Base-by-base conservation (phyloP, 208 protist species). In the Leishmania martiniquensis region DNA sequence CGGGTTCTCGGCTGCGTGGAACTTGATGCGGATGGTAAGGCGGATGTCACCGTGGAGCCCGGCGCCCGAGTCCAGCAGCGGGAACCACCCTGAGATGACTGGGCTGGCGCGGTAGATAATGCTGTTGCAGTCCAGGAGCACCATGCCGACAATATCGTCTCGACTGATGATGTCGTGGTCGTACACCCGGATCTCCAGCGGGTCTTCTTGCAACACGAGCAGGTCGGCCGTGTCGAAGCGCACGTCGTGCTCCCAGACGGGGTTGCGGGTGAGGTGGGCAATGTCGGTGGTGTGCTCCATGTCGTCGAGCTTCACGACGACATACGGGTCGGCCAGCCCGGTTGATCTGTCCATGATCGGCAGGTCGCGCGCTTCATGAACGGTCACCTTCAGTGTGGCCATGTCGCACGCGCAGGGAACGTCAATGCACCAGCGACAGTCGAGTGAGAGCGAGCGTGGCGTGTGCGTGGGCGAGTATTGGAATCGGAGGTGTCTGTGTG, bases 121-220 rank as follows among this genome's bases (percentile, higher is more conserved):
- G 60, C 87, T 88, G 83, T 98, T 98, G 76, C 96, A 94, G 80
- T 98, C 97, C n/a, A 98, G 71, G 72, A 96, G 90, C 20, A 99
- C 95, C 49, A 91, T 90, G 13, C 98, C 98, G 51, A 99, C 92
- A 62, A 98, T 87, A 81, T 99, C 97, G 83, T 99, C 97, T 25
- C 95, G 86, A 72, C 93, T 98, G 71, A 99, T 93, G 71, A 96
- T 93, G 87, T 99, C 98, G 79, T 99, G 95, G 85, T 99, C 98
- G 80, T 94, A 99, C 6, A 99, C 93, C 54, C 93, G 89, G 20
- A 99, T 87, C 76, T 99, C 96, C 3, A 99, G 82, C 49, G 96
- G 96, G 76, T 99, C 95, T 75, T 99, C 95, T 81, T 99, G 98
- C 72, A 99, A 75, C 25, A 94, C 85, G 57, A 95, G 78, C n/a